These are phyloP conservation scores for Beta vulgaris DNA, from an alignment of 148 eudicot species.

Conservation along the genomic window DNA sequence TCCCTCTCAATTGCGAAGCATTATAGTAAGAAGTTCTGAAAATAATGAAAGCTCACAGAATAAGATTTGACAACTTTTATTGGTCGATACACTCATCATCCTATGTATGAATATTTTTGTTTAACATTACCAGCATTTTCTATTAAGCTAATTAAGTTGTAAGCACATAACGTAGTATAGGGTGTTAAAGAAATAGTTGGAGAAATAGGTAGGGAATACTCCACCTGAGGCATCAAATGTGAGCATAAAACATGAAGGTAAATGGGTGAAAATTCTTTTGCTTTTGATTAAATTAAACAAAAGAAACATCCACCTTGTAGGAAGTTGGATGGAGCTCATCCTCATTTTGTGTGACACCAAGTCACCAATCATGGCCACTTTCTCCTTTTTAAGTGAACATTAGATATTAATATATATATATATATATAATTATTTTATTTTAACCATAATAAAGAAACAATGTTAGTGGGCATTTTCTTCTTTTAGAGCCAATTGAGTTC, in stretches of 20 bases:
- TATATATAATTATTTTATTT: not conserved
- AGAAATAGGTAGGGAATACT: conserved; percentile 19
- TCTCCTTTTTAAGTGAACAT: conserved; percentile 8
- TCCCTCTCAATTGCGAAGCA: too few relatives aligned
- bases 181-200: conserved; percentile 12
- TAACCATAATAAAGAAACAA: not conserved
- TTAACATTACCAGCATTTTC: conserved; percentile 26
- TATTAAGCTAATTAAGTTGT: not conserved
- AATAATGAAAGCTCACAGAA: too few relatives aligned
- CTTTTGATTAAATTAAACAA: conserved; percentile 45
- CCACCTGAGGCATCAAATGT: conserved; percentile 30
- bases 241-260: conserved; percentile 32
- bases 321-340: conserved; percentile 67
- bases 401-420: not conserved
- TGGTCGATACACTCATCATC: too few relatives aligned
- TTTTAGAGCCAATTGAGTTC: conserved; percentile 33
- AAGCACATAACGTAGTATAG: not conserved
- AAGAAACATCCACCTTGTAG: conserved; percentile 50
- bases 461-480: conserved; percentile 56
- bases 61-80: too few relatives aligned
- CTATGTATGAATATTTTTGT: too few relatives aligned
- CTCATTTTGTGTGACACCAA: conserved; percentile 43
- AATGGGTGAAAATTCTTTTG: conserved; percentile 38
- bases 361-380: conserved; percentile 36
- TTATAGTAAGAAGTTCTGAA: too few relatives aligned